A percentile compares a stretch with the other conserved stretches of the same genome.
Evolutionary conservation across 1,139 yeast species (phyloP).

Genomic region (Kluyveromyces marxianus): DNA sequence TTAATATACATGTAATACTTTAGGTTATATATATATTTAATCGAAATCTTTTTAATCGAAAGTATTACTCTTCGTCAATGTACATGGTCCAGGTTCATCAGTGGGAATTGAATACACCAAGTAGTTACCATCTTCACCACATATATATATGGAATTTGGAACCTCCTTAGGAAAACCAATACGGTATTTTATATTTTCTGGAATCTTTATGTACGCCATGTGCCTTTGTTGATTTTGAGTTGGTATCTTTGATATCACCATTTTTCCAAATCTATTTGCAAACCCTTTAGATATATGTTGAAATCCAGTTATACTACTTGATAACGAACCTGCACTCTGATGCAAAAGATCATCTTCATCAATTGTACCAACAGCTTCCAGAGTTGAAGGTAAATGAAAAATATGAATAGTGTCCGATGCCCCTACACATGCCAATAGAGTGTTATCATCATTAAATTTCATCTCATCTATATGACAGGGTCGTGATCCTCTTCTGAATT

Average conservation of each 20-base stretch:
- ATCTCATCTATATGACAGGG: slow-evolving; percentile 49
- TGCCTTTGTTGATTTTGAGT: slow-evolving; percentile 26
- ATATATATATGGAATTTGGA: slow-evolving; percentile 23
- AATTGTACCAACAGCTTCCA: not conserved
- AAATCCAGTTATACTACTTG: slow-evolving; percentile 6
- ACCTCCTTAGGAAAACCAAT: slow-evolving; percentile 29
- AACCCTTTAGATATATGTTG: slow-evolving; percentile 20
- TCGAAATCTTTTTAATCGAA: not conserved
- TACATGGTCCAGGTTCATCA: slow-evolving; percentile 21
- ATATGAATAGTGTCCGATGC: slow-evolving; percentile 65
- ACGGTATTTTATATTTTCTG: slow-evolving; percentile 15
- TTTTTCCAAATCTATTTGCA: slow-evolving; percentile 21
- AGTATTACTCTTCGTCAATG: slow-evolving; percentile 22
- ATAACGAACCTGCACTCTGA: slow-evolving; percentile 3
- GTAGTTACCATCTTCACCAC: slow-evolving; percentile 25
- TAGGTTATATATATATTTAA: slow-evolving; percentile 9
- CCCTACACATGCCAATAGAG: slow-evolving; percentile 57
- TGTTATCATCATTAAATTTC: slow-evolving; percentile 44
- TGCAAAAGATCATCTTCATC: not conserved
- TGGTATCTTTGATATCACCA: slow-evolving; percentile 24
- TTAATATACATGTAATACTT: not conserved
- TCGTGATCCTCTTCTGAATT: slow-evolving; percentile 65
- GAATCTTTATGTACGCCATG: slow-evolving; percentile 25
- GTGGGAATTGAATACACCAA: slow-evolving; percentile 24
- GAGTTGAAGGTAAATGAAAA: slow-evolving; percentile 36